Percentiles rank a stretch among this genome's conserved stretches.
Conservation (phyloP, 78 protist genomes). For the Monosiga brevicollis region DNA sequence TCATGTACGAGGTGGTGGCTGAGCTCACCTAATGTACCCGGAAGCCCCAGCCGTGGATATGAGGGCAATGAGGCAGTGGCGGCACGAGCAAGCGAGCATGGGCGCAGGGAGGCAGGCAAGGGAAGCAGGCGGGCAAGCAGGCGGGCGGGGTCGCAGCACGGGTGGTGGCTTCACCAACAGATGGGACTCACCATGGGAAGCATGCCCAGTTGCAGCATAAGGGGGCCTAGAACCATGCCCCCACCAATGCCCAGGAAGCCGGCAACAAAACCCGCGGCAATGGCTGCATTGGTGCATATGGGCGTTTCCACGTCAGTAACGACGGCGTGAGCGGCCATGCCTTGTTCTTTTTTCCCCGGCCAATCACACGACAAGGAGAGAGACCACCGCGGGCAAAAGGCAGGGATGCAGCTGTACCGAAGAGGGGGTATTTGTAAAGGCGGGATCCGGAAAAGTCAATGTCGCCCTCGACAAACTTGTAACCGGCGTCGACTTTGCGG, state of each 20-base stretch:
- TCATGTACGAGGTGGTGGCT: constrained; percentile 15
- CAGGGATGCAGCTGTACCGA: too few species aligned
- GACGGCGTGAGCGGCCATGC: too few species aligned
- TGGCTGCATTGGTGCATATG: neutral
- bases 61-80: too few species aligned
- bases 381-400: too few species aligned
- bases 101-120: neutral
- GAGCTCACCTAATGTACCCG: constrained; percentile 1
- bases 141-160: neutral
- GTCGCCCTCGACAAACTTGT: constrained; percentile 5
- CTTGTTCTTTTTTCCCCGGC: too few species aligned
- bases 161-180: neutral
- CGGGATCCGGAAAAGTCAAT: neutral
- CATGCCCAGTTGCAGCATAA: constrained; percentile 26
- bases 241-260: constrained; percentile 44
- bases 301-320: too few species aligned
- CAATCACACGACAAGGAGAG: too few species aligned
- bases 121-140: neutral
- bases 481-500: neutral
- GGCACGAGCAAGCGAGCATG: neutral
- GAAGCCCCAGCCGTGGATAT: too few species aligned
- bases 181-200: neutral
- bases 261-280: constrained; percentile 20
- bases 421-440: neutral
- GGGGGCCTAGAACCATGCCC: constrained; percentile 32